phyloP scores from a whole-genome alignment of 352 stramenopile species.

The Pythium guiyangense region DNA sequence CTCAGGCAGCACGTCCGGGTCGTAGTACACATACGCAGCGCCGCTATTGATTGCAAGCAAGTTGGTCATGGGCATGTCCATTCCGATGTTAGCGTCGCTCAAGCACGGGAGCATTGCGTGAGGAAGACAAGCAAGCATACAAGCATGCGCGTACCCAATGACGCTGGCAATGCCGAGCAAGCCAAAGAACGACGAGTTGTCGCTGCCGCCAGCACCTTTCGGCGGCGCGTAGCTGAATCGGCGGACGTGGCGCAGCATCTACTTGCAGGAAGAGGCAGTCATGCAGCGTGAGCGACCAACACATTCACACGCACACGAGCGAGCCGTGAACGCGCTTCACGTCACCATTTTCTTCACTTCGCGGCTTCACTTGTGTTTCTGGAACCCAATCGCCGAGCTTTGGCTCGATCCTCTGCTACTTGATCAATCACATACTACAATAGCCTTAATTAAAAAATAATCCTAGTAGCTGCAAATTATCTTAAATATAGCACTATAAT shows the following conservation, averaged over 20 bases:
- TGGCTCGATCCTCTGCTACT: too few relatives aligned
- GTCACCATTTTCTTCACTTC: background rate
- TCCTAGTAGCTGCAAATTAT: too few relatives aligned
- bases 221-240: constrained; percentile 70
- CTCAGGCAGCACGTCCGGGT: constrained; percentile 73
- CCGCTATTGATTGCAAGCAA: constrained; percentile 22
- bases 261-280: background rate
- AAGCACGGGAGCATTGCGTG: too few relatives aligned
- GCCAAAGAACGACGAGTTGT: constrained; percentile 84
- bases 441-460: too few relatives aligned
- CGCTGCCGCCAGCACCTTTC: constrained; percentile 46
- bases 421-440: too few relatives aligned
- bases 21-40: constrained; percentile 81
- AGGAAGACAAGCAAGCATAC: background rate
- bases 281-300: background rate
- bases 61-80: background rate
- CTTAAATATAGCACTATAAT: too few relatives aligned
- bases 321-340: background rate
- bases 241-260: constrained; percentile 29
- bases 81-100: background rate
- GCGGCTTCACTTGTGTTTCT: background rate
- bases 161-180: constrained; percentile 56
- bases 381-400: too few relatives aligned
- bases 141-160: constrained; percentile 37
- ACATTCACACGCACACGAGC: background rate